Conservation (phyloP, 2,329 filamentous ascomycete genomes). For the Ophiostoma piceae region DNA sequence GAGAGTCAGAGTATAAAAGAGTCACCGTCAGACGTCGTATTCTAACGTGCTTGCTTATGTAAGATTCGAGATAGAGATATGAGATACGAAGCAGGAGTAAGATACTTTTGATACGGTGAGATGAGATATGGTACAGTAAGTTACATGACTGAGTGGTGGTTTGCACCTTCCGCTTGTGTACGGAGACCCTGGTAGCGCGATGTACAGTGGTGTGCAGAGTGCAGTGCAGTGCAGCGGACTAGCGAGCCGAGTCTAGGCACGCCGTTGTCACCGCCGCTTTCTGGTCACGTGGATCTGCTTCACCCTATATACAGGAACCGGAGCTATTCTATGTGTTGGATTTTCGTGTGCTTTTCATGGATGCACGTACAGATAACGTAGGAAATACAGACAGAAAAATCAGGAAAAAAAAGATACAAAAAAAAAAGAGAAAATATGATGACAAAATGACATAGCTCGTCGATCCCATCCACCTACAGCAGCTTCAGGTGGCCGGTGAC, state of each 20-base stretch:
- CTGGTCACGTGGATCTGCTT: conserved; percentile 19
- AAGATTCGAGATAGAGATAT: background rate
- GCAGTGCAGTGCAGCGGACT: background rate
- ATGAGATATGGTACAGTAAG: background rate
- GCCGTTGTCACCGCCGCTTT: no score
- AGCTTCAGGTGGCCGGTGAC: conserved; percentile 83
- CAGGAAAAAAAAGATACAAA: background rate
- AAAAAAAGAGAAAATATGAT: background rate
- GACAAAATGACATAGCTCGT: background rate
- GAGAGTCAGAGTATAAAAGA: background rate
- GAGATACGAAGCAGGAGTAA: background rate
- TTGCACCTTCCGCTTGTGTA: conserved; percentile 10
- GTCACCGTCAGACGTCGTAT: background rate
- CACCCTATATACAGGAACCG: background rate
- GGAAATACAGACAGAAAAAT: background rate
- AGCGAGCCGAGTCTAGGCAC: conserved; percentile 1
- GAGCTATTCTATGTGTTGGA: background rate
- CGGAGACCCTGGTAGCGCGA: background rate
- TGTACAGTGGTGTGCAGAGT: conserved; percentile 10
- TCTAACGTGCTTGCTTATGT: background rate
- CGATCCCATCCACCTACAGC: conserved; percentile 44
- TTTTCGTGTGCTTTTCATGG: background rate
- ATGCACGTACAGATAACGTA: background rate
- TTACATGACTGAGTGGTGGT: background rate
- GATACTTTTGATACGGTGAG: background rate